These are phyloP conservation scores for Daldinia bambusicola DNA, from an alignment of 495 filamentous ascomycete genomes.

Conservation along the genomic window DNA sequence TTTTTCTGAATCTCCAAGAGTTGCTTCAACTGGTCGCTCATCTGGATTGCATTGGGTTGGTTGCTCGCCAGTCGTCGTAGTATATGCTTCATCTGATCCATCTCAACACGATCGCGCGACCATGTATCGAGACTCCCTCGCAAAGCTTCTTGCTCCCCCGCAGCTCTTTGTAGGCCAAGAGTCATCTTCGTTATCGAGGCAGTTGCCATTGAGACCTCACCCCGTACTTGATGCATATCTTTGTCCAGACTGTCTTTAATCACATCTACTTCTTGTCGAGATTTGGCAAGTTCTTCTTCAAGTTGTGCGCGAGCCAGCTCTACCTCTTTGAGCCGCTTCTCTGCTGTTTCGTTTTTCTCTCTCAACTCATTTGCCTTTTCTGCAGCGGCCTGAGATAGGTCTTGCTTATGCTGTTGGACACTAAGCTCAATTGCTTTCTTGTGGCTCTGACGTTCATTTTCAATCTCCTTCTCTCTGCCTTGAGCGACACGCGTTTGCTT, in stretches of 20 bases:
- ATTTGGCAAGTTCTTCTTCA: slow-evolving; percentile 35
- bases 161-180: slow-evolving; percentile 26
- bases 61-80: slow-evolving; percentile 34
- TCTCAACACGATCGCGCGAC: slow-evolving; percentile 36
- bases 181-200: slow-evolving; percentile 22
- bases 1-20: slow-evolving; percentile 41
- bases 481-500: slow-evolving; percentile 20
- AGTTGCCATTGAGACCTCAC: slow-evolving; percentile 20
- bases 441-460: slow-evolving; percentile 26
- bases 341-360: slow-evolving; percentile 18
- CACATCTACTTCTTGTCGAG: slow-evolving; percentile 24
- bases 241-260: slow-evolving; percentile 24
- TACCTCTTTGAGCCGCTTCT: slow-evolving; percentile 37
- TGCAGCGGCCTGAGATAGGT: slow-evolving; percentile 24
- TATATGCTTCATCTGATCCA: slow-evolving; percentile 42
- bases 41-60: slow-evolving; percentile 34
- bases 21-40: slow-evolving; percentile 32
- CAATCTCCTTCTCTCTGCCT: slow-evolving; percentile 27
- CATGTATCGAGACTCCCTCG: slow-evolving; percentile 39
- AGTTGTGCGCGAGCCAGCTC: slow-evolving; percentile 28
- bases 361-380: slow-evolving; percentile 32
- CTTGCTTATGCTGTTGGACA: slow-evolving; percentile 37
- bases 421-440: slow-evolving; percentile 21
- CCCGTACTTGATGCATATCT: slow-evolving; percentile 26
- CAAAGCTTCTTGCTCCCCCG: slow-evolving; percentile 28